phyloP scores from a whole-genome alignment of 768 basidiomycete species.

The Russula ochroleuca region DNA sequence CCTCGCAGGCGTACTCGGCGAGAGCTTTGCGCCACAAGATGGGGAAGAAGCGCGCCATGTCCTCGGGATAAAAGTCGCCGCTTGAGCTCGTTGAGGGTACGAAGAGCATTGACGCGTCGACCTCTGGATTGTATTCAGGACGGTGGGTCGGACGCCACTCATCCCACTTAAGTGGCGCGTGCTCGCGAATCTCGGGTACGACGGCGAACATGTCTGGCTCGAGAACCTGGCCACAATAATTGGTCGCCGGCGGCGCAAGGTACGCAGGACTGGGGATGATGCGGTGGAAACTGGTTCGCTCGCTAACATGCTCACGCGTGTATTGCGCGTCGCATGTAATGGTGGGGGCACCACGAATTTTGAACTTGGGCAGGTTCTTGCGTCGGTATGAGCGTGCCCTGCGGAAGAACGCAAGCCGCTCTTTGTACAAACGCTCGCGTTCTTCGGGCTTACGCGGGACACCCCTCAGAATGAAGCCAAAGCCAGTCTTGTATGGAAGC shows the following conservation, averaged over 20 bases:
- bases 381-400: not conserved
- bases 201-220: not conserved
- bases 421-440: slow-evolving; percentile 17
- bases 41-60: slow-evolving; percentile 14
- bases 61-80: slow-evolving; percentile 6
- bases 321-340: not conserved
- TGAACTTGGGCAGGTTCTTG: slow-evolving; percentile 5
- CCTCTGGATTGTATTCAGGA: slow-evolving; percentile 3
- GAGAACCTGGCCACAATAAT: slow-evolving; percentile 9
- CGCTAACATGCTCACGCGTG: slow-evolving; percentile 14
- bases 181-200: slow-evolving; percentile 12
- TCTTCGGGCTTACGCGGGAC: slow-evolving; percentile 6
- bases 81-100: slow-evolving; percentile 2
- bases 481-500: slow-evolving; percentile 14
- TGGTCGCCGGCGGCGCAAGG: slow-evolving; percentile 18
- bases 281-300: not conserved
- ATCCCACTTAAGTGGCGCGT: slow-evolving; percentile 14
- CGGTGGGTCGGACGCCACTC: slow-evolving; percentile 9
- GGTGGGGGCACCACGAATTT: not conserved
- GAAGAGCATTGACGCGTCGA: slow-evolving; percentile 6
- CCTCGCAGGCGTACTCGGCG: not conserved
- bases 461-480: slow-evolving; percentile 12
- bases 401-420: slow-evolving; percentile 20
- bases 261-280: slow-evolving; percentile 8
- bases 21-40: slow-evolving; percentile 3